Evolutionary conservation across 2,329 filamentous ascomycete species (phyloP).

Genomic region (Plectosphaerella sp.): DNA sequence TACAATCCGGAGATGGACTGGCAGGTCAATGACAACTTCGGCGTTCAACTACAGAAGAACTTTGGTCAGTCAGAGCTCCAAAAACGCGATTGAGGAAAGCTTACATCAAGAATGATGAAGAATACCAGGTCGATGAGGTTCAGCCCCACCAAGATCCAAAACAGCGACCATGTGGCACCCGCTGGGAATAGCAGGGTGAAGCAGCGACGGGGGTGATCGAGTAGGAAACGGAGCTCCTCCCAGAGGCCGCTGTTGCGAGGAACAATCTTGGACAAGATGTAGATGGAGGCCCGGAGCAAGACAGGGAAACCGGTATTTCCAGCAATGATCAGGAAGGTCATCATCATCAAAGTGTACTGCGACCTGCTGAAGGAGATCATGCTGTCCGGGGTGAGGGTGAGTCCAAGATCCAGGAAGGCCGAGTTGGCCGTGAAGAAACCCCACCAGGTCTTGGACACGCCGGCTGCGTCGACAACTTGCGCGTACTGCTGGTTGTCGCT

Average conservation of each 20-base stretch:
- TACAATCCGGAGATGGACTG: constrained; percentile 71
- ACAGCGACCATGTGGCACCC: constrained; percentile 92
- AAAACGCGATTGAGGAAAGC: constrained; percentile 21
- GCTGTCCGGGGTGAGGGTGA: constrained; percentile 86
- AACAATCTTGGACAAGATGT: constrained; percentile 66
- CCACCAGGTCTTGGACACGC: constrained; percentile 77
- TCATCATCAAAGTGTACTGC: constrained; percentile 68
- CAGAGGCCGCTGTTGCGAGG: constrained; percentile 66
- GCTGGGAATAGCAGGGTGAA: constrained; percentile 93
- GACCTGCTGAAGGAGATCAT: constrained; percentile 86
- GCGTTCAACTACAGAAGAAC: constrained; percentile 58
- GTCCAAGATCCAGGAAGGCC: constrained; percentile 92
- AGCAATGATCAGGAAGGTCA: constrained; percentile 85
- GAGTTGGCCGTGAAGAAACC: constrained; percentile 84
- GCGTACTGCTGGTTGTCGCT: constrained; percentile 54
- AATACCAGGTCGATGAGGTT: constrained; percentile 85
- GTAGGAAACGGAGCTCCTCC: constrained; percentile 85
- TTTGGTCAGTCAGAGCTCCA: constrained; percentile 12
- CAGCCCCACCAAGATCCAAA: constrained; percentile 75
- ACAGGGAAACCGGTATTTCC: constrained; percentile 95
- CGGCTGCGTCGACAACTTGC: constrained; percentile 54
- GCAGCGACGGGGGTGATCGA: constrained; percentile 92
- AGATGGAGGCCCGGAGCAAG: constrained; percentile 91
- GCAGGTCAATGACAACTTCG: constrained; percentile 60
- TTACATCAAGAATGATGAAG: constrained; percentile 86